Percentiles rank a stretch among this genome's conserved stretches.
phyloP scores from a whole-genome alignment of 192 early-diverging fungal species.

The Chytriomyces hyalinus region DNA sequence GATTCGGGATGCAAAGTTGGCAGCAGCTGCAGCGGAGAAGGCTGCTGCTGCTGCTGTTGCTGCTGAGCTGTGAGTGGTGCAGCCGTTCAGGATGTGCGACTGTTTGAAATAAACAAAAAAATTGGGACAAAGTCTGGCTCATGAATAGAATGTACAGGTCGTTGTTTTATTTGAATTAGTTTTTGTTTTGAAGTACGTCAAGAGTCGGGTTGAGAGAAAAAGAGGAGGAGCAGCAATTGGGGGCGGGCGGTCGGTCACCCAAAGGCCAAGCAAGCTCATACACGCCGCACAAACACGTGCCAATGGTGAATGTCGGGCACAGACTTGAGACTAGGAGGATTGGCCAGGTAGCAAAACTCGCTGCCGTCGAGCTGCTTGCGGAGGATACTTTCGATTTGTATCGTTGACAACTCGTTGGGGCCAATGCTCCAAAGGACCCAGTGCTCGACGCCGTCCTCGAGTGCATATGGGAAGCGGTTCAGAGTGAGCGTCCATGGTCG shows the following conservation, averaged over 20 bases:
- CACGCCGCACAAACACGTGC: constrained; percentile 1
- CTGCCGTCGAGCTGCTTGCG: not conserved
- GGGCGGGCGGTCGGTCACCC: no score
- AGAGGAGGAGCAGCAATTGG: no score
- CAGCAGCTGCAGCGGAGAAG: not conserved
- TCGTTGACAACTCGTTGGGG: not conserved
- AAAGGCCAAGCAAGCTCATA: no score
- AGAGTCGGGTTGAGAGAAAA: no score
- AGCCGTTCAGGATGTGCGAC: no score
- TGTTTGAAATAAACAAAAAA: no score
- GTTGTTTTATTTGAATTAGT: no score
- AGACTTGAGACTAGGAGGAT: constrained; percentile 6
- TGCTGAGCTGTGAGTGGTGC: not conserved
- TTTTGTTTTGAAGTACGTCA: no score
- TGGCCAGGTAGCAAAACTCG: constrained; percentile 3
- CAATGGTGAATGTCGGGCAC: constrained; percentile 18
- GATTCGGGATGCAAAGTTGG: not conserved
- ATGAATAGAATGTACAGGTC: no score
- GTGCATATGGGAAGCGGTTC: constrained; percentile 29
- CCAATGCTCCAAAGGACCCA: constrained; percentile 20
- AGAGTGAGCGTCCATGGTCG: not conserved
- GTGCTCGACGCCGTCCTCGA: constrained; percentile 36
- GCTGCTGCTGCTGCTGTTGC: not conserved
- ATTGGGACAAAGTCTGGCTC: no score
- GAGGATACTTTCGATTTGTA: not conserved